These are phyloP conservation scores for Fusarium sp. DNA, from an alignment of 2,329 filamentous ascomycete species.

Conservation along the genomic window DNA sequence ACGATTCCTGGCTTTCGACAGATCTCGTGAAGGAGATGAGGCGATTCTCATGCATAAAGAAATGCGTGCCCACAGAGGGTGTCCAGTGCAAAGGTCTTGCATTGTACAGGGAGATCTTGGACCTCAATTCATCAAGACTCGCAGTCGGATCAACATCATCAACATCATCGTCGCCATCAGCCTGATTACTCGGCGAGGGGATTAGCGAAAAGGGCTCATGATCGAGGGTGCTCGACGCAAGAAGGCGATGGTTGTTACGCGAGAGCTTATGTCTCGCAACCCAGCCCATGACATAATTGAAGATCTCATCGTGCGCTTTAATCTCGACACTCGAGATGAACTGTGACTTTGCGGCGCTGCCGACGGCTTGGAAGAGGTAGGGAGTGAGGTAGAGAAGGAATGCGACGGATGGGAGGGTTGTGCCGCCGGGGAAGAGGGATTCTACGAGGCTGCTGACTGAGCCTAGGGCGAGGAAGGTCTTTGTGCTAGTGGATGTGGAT, in stretches of 20 bases:
- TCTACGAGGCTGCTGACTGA: neutral
- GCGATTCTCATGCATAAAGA: conserved; percentile 14
- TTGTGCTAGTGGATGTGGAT: neutral
- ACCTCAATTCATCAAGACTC: conserved; percentile 4
- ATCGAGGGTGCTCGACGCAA: conserved; percentile 14
- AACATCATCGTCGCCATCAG: neutral
- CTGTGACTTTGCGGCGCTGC: neutral
- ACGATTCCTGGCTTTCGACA: neutral
- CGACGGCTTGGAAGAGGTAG: neutral
- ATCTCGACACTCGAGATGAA: conserved; percentile 27
- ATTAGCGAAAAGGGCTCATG: neutral
- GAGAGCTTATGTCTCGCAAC: conserved; percentile 19
- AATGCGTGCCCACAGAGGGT: conserved; percentile 21
- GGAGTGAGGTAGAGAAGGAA: conserved; percentile 2
- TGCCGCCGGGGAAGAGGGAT: neutral
- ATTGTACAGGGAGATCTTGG: conserved; percentile 22
- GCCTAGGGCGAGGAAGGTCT: neutral
- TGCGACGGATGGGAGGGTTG: neutral
- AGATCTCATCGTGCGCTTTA: conserved; percentile 17
- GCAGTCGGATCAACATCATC: conserved; percentile 2
- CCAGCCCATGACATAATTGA: conserved; percentile 28
- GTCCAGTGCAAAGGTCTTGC: conserved; percentile 22
- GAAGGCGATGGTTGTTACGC: conserved; percentile 16
- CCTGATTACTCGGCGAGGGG: neutral
- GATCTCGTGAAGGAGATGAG: conserved; percentile 16